Evolutionary conservation across 441 rosid species (phyloP).

Genomic region (Omphalea diandra): DNA sequence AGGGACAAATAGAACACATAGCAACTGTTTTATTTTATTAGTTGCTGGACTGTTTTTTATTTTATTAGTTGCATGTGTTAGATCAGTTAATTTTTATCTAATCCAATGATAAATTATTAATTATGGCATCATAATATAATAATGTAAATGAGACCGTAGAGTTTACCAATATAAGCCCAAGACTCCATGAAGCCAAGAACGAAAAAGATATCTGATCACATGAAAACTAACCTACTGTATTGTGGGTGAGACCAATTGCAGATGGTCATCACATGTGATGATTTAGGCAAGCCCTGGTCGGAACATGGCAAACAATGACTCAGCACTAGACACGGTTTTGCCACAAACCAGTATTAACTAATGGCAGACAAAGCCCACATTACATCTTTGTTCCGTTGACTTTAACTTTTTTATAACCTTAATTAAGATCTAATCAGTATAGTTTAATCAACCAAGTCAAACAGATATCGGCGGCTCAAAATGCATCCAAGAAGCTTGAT

Average conservation of each 20-base stretch:
- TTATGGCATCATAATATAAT: no score
- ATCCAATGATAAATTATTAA: no score
- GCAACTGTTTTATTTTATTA: no score
- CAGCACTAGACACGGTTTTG: slow-evolving; percentile 12
- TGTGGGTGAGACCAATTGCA: not conserved
- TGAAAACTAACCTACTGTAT: not conserved
- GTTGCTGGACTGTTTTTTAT: no score
- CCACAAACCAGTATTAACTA: not conserved
- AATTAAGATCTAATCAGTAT: slow-evolving; percentile 5
- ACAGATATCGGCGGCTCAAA: not conserved
- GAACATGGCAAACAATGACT: not conserved
- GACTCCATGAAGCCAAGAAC: no score
- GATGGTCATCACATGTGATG: not conserved
- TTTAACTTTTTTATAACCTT: slow-evolving; percentile 1
- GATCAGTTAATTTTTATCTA: no score
- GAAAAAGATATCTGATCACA: not conserved
- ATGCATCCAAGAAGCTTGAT: slow-evolving; percentile 8
- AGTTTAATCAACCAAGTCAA: not conserved
- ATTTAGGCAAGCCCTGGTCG: not conserved
- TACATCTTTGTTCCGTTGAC: not conserved
- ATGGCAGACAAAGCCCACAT: not conserved
- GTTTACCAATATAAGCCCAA: no score
- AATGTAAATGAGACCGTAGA: no score
- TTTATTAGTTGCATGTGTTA: no score
- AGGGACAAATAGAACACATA: no score